Percentiles rank a stretch among this genome's conserved stretches.
Conservation (phyloP, 75 land plant species). For the Pinus tabuliformis region DNA sequence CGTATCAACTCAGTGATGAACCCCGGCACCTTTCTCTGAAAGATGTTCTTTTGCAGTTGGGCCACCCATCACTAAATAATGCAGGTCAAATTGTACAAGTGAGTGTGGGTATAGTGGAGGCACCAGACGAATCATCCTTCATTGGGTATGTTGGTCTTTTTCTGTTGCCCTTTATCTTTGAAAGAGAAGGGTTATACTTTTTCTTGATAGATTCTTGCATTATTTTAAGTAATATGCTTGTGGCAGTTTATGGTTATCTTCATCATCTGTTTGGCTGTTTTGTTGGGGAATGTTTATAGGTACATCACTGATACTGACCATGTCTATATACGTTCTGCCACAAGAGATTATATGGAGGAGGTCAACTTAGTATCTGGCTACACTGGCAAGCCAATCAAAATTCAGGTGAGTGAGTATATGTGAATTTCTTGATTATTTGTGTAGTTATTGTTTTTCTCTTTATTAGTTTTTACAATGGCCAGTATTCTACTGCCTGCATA, state of each 20-base stretch:
- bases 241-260: background rate
- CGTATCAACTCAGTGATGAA: conserved; percentile 18
- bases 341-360: conserved; percentile 44
- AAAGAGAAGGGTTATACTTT: background rate
- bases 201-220: background rate
- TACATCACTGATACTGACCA: conserved; percentile 41
- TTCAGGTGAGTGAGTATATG: conserved; percentile 23
- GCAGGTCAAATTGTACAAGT: conserved; percentile 29
- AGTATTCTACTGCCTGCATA: background rate
- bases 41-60: conserved; percentile 9
- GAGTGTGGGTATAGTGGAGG: conserved; percentile 43
- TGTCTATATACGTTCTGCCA: conserved; percentile 44
- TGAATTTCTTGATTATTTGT: background rate
- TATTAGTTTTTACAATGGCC: background rate
- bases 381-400: conserved; percentile 36
- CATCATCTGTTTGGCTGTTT: background rate
- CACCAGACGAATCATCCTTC: conserved; percentile 39
- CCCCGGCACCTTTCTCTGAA: conserved; percentile 16
- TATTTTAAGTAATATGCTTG: background rate
- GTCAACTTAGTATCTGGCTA: conserved; percentile 33
- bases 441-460: background rate
- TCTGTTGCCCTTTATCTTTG: conserved; percentile 9
- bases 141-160: conserved; percentile 18
- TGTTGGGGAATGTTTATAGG: conserved; percentile 12
- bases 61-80: background rate